phyloP scores from a whole-genome alignment of 2,329 filamentous ascomycete species.

The Triangularia setosa region DNA sequence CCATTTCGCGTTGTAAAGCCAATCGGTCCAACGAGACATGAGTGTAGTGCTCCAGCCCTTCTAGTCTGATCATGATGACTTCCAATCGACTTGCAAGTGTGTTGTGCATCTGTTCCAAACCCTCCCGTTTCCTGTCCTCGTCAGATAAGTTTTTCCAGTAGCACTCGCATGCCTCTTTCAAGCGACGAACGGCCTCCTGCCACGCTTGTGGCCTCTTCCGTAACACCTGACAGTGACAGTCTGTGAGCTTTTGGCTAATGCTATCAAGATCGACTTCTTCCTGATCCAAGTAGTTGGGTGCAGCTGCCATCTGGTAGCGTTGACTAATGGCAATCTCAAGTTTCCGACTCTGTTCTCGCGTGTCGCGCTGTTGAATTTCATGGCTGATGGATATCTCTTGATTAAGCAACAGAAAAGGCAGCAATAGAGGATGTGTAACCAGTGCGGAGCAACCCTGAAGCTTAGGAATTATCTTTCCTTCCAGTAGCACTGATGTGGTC shows the following conservation, averaged over 20 bases:
- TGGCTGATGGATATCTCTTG: constrained; percentile 27
- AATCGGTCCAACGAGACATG: constrained; percentile 34
- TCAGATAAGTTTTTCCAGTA: constrained; percentile 15
- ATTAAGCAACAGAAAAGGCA: constrained; percentile 31
- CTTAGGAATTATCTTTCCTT: background rate
- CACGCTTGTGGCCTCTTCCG: constrained; percentile 34
- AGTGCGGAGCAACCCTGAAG: background rate
- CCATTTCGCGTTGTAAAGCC: constrained; percentile 33
- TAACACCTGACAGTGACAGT: constrained; percentile 32
- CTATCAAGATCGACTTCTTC: constrained; percentile 26
- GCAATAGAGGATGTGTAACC: constrained; percentile 30
- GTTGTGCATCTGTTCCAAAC: constrained; percentile 22
- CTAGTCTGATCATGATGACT: constrained; percentile 32
- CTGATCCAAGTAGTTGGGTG: constrained; percentile 9
- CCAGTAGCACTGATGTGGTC: constrained; percentile 21
- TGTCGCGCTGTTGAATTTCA: constrained; percentile 30
- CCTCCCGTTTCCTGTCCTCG: background rate
- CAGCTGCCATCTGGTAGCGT: constrained; percentile 19
- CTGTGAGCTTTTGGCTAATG: constrained; percentile 30
- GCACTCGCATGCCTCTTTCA: constrained; percentile 22
- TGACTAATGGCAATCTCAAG: constrained; percentile 31
- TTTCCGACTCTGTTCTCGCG: constrained; percentile 29
- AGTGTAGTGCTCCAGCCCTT: constrained; percentile 34
- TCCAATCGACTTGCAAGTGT: constrained; percentile 30
- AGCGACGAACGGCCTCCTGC: constrained; percentile 24